Evolutionary conservation across 2,329 filamentous ascomycete genomes (phyloP).

Genomic region (Dothideomycetidae sp.): DNA sequence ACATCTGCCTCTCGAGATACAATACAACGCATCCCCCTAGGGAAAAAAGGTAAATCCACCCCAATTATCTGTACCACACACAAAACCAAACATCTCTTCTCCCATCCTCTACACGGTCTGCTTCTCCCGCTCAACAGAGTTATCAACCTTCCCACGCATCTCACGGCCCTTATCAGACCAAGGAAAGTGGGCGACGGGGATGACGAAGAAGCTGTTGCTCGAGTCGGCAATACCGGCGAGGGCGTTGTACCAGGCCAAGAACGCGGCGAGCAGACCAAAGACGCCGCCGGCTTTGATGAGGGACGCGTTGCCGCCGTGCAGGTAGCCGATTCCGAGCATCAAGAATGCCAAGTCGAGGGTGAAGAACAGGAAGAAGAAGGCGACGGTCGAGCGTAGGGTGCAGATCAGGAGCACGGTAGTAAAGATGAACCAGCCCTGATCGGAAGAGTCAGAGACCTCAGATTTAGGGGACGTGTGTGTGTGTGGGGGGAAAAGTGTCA

Average conservation of each 20-base stretch:
- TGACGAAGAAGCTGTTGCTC: slow-evolving; percentile 67
- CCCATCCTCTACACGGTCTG: slow-evolving; percentile 13
- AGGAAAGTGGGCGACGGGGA: slow-evolving; percentile 87
- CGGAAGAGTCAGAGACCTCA: neutral
- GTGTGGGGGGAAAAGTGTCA: neutral
- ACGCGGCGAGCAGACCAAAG: slow-evolving; percentile 39
- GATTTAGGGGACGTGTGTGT: slow-evolving; percentile 9
- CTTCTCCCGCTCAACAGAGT: slow-evolving; percentile 24
- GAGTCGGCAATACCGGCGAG: slow-evolving; percentile 41
- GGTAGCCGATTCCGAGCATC: slow-evolving; percentile 40
- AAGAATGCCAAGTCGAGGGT: slow-evolving; percentile 46
- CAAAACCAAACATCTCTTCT: no score
- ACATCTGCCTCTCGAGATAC: no score
- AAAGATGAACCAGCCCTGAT: slow-evolving; percentile 44
- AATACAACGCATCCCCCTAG: no score
- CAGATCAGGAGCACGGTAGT: slow-evolving; percentile 40
- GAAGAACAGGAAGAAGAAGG: slow-evolving; percentile 44
- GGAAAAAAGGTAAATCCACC: no score
- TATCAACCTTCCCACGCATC: slow-evolving; percentile 35
- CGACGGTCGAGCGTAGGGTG: slow-evolving; percentile 43
- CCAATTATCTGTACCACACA: no score
- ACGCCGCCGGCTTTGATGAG: slow-evolving; percentile 39
- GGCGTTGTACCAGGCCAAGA: slow-evolving; percentile 41
- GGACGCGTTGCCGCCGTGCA: slow-evolving; percentile 27
- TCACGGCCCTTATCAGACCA: slow-evolving; percentile 71